Conservation (phyloP, 768 basidiomycete genomes). For the Dacryopinax spathularia region DNA sequence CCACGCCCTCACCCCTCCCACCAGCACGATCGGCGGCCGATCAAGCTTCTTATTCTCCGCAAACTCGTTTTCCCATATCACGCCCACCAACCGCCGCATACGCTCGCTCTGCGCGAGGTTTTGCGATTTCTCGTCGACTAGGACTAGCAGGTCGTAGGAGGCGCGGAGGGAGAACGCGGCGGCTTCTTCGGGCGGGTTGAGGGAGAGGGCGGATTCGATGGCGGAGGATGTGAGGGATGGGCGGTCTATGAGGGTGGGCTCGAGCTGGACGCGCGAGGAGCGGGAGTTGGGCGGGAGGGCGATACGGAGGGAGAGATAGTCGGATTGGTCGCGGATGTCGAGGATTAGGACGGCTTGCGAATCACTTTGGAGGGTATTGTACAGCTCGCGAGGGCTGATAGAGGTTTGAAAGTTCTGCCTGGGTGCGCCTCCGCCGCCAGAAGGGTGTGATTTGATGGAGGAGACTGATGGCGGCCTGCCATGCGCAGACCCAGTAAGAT, state of each 20-base stretch:
- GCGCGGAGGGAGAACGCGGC: slow-evolving; percentile 71
- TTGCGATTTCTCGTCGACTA: slow-evolving; percentile 34
- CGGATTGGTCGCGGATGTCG: neutral
- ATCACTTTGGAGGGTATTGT: slow-evolving; percentile 38
- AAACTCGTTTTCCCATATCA: slow-evolving; percentile 63
- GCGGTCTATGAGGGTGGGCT: slow-evolving; percentile 9
- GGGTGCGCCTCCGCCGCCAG: too few species aligned
- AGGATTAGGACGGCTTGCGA: neutral
- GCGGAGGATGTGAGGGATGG: slow-evolving; percentile 47
- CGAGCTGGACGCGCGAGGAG: neutral
- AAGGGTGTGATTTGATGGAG: neutral
- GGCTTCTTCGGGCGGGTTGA: slow-evolving; percentile 56
- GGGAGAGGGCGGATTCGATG: slow-evolving; percentile 60
- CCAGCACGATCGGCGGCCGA: slow-evolving; percentile 64
- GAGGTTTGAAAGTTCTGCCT: neutral
- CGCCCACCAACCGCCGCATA: slow-evolving; percentile 44
- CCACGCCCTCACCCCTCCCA: slow-evolving; percentile 80
- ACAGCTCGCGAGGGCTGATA: slow-evolving; percentile 33
- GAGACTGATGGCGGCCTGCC: neutral
- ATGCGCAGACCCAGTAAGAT: neutral
- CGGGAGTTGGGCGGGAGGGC: neutral
- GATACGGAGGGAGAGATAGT: neutral
- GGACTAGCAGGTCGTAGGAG: slow-evolving; percentile 73
- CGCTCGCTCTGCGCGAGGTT: slow-evolving; percentile 39
- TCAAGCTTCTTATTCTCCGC: slow-evolving; percentile 44